phyloP scores from a whole-genome alignment of 495 filamentous ascomycete species.

The Letharia lupina region DNA sequence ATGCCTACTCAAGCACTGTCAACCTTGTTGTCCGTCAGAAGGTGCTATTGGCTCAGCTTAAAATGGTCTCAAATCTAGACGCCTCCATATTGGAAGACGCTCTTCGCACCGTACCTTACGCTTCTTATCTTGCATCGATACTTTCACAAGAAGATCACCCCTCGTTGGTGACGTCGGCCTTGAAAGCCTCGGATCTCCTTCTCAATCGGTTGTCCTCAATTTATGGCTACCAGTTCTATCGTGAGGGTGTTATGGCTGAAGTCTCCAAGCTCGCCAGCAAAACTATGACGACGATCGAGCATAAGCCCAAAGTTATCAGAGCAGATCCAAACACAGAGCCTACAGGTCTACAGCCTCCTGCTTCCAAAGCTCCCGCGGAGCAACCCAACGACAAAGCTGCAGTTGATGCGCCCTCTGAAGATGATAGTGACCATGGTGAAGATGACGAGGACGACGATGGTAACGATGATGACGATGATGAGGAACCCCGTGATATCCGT shows the following conservation, averaged over 20 bases:
- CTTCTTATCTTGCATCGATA: slow-evolving; percentile 94
- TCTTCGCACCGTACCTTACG: slow-evolving; percentile 84
- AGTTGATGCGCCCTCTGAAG: slow-evolving; percentile 17
- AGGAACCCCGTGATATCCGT: slow-evolving; percentile 48
- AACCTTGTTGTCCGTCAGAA: slow-evolving; percentile 97
- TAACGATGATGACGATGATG: slow-evolving; percentile 48
- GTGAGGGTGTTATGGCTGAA: slow-evolving; percentile 92
- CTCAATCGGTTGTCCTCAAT: slow-evolving; percentile 74
- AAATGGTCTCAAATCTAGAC: slow-evolving; percentile 97
- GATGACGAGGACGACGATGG: slow-evolving; percentile 42
- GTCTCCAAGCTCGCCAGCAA: slow-evolving; percentile 66
- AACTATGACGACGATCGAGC: slow-evolving; percentile 34
- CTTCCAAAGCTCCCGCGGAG: neutral
- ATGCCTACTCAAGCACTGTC: slow-evolving; percentile 96
- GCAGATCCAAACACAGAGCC: slow-evolving; percentile 1
- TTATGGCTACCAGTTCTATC: slow-evolving; percentile 94
- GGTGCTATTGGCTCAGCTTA: slow-evolving; percentile 87
- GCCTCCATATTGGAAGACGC: slow-evolving; percentile 74
- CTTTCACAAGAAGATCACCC: slow-evolving; percentile 93
- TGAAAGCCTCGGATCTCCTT: slow-evolving; percentile 82
- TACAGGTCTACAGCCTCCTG: slow-evolving; percentile 15
- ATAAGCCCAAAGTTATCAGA: slow-evolving; percentile 22
- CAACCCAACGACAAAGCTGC: slow-evolving; percentile 10
- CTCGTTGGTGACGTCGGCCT: slow-evolving; percentile 71
- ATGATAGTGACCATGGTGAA: slow-evolving; percentile 38